Base-by-base conservation (phyloP, 169 alveolate genomes). In the Blepharisma undulans region DNA sequence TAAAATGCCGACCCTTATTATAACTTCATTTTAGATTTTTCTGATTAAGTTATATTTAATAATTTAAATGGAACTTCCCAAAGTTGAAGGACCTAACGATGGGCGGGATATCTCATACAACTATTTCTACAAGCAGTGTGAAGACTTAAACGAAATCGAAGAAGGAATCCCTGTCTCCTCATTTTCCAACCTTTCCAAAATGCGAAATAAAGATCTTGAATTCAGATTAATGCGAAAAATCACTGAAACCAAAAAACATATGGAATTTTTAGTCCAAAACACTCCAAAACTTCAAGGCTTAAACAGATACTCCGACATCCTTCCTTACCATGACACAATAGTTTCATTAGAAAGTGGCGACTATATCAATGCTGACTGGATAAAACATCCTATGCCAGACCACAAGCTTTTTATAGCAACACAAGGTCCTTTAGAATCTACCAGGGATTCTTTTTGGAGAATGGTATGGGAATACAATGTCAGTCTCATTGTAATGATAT, bases 381-480 rank as follows among this genome's bases (percentile, higher is more conserved):
- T 95, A 22, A 82, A 95, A 74, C 94, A 87, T 12, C 90, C 94
- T 4, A 30, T 77, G 29, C 76, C 71, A 77, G 92, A 91, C n/a
- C 92, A 10, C 34, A 12, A 25, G 19, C 61, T 86, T 80, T 88
- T 87, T 87, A 92, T 96, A 72, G 98, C 97, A 1, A 93, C 98
- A 0, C 94, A 94, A 91, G 97, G 96, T 8, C 98, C 98, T 25
- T 60, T 93, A 12, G 74, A 79, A 27, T 84, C 91, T 7, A 92
- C 97, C 66, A 85, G 89, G 18, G 90, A 90, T 12, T 82, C 93
- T 25, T 96, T 97, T 93, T 97, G 97, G 96, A 93, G 93, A 86
- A 94, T 97, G 98, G 90, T 95, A 77, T 93, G 94, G 94, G 87
- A 94, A 85, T 95, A 96, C 30, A 92, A 96, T 77, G 93, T 93